Base-by-base conservation (phyloP, 139 green algal species). In the Coelastrella sp. region DNA sequence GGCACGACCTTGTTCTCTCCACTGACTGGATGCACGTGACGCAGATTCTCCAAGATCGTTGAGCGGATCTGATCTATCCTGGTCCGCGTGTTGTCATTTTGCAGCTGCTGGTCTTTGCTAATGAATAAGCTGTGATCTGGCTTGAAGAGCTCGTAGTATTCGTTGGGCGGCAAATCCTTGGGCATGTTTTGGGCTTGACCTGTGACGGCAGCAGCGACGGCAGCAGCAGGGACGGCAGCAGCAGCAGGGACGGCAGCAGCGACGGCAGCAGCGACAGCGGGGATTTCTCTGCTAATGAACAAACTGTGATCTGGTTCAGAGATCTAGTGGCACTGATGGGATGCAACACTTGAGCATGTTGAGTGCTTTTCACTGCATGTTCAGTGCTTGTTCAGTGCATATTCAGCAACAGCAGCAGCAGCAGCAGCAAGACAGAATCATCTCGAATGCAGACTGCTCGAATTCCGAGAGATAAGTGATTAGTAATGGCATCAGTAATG, bases 61-160 rank as follows among this genome's bases (percentile, higher is more conserved):
- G 68, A 20, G 54, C 83, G 83, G 6, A 88, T 58, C n/a, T 89
- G 68, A 56, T 89, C 85, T 5, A 89, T 56, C 23, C 73, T 74
- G n/a, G 54, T 5, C 7, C 68, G 56, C 22, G 10, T 90, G 85
- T 90, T 90, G 3, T 90, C 59, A 14, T 90, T 90, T 32, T 20
- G 14, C 23, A 90, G 32, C 7, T n/a, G 23, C 2, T 77, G n/a
- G 16, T 85, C 76, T 16, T 73, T 73, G 6, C 60, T 84, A 16
- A 98, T 92, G 80, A 96, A 92, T 58, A 99, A 91, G 2, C 60
- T 88, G 92, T 96, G 95, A 86, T 96, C 94, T 8, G 96, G 96
- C 3, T 88, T 95, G 79, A 97, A 99, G 83, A 98, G 98, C 80
- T 99, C 97, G 85, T 95, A 97, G 90, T 99, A 99, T 73, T 98